Conservation (phyloP, 2,329 filamentous ascomycete species). For the Colletotrichum cordylinicola region DNA sequence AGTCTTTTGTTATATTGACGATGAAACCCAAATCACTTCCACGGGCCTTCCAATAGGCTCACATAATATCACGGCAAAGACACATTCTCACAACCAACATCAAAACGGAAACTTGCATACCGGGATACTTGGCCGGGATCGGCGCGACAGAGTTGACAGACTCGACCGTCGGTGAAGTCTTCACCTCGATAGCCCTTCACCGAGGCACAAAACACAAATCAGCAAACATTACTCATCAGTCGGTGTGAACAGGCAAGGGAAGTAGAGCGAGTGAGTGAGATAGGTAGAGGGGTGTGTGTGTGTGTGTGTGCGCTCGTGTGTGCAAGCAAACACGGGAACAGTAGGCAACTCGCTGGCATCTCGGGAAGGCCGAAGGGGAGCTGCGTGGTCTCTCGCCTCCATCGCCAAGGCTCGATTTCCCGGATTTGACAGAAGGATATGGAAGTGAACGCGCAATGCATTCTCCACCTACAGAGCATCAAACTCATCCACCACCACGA, state of each 20-base stretch:
- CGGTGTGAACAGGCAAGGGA: constrained; percentile 13
- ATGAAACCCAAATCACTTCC: not conserved
- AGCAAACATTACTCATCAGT: not conserved
- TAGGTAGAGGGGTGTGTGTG: not conserved
- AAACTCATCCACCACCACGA: constrained; percentile 58
- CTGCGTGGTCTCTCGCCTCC: not conserved
- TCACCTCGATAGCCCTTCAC: constrained; percentile 44
- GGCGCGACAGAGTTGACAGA: constrained; percentile 9
- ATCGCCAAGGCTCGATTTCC: not conserved
- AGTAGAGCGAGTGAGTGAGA: not conserved
- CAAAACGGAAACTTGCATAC: constrained; percentile 26
- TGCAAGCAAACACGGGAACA: not conserved
- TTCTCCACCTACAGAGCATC: constrained; percentile 55
- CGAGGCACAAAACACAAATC: not conserved
- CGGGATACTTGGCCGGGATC: constrained; percentile 39
- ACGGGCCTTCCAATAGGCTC: not conserved
- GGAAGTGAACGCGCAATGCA: constrained; percentile 3
- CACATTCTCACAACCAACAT: not conserved
- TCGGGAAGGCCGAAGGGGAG: not conserved
- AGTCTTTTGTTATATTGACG: not conserved
- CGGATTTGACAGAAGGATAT: not conserved
- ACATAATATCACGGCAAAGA: not conserved
- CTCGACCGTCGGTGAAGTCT: constrained; percentile 17
- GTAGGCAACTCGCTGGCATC: not conserved
- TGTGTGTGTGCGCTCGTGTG: not conserved